A percentile compares a stretch with the other conserved stretches of the same genome.
Evolutionary conservation across 2,329 filamentous ascomycete species (phyloP).

Genomic region (Nemania sp.): DNA sequence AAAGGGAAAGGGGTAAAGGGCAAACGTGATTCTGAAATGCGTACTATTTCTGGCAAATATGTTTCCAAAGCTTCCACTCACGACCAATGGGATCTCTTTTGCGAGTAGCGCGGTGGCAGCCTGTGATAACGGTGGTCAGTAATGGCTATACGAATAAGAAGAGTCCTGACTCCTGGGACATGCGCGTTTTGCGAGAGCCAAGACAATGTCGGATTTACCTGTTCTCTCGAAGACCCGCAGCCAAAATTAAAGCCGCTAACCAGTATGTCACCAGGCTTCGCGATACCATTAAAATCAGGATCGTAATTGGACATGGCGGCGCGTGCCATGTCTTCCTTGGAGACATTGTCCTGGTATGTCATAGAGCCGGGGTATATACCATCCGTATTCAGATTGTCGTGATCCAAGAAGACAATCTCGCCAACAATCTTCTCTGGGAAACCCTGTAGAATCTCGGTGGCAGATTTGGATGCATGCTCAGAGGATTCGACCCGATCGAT

Average conservation of each 20-base stretch:
- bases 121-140: background rate
- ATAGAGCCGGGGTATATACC: constrained; percentile 90
- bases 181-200: background rate
- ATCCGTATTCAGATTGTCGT: constrained; percentile 81
- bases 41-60: constrained; percentile 59
- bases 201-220: constrained; percentile 50
- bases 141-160: no score
- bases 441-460: no score
- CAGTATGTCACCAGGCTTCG: background rate
- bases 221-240: constrained; percentile 67
- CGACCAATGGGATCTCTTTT: constrained; percentile 77
- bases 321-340: constrained; percentile 78
- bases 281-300: constrained; percentile 33
- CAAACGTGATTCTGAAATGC: no score
- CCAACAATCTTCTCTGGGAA: constrained; percentile 60
- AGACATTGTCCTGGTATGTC: constrained; percentile 87
- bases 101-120: constrained; percentile 86
- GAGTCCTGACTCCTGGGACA: no score
- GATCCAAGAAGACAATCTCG: constrained; percentile 73
- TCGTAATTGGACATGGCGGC: constrained; percentile 98
- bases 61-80: constrained; percentile 80
- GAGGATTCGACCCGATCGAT: no score
- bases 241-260: constrained; percentile 10
- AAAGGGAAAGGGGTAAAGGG: no score
- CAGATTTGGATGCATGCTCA: no score